Evolutionary conservation across 176 grass and related monocot genomes (phyloP).

Genomic region (Eremochloa ophiuroides): DNA sequence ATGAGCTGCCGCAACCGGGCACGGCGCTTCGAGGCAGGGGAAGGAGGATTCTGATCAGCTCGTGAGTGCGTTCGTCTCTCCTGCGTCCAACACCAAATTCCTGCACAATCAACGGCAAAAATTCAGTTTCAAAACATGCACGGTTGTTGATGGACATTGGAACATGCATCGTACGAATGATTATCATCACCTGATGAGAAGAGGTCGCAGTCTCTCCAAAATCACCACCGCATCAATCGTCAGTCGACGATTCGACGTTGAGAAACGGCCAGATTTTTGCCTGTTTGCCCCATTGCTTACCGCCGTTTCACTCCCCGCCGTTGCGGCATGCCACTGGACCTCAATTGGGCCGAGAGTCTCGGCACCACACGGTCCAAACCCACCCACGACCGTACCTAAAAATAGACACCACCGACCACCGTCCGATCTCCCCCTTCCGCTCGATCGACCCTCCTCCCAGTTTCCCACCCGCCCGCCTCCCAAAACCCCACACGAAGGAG

Average conservation of each 20-base stretch:
- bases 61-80: neutral
- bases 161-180: neutral
- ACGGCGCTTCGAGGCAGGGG: neutral
- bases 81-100: neutral
- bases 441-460: too few relatives aligned
- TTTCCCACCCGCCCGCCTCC: neutral
- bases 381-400: neutral
- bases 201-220: neutral
- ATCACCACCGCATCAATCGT: neutral
- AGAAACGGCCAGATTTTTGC: neutral
- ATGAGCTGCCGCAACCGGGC: neutral
- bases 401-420: neutral
- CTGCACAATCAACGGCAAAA: neutral
- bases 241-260: too few relatives aligned
- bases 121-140: neutral
- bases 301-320: neutral
- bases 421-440: neutral
- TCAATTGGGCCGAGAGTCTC: neutral
- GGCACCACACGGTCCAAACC: neutral
- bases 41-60: neutral
- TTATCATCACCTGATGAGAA: neutral
- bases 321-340: neutral
- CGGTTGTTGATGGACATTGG: neutral
- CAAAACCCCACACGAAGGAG: neutral
- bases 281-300: neutral